phyloP scores from a whole-genome alignment of 768 basidiomycete genomes.

The Lentinula boryana region DNA sequence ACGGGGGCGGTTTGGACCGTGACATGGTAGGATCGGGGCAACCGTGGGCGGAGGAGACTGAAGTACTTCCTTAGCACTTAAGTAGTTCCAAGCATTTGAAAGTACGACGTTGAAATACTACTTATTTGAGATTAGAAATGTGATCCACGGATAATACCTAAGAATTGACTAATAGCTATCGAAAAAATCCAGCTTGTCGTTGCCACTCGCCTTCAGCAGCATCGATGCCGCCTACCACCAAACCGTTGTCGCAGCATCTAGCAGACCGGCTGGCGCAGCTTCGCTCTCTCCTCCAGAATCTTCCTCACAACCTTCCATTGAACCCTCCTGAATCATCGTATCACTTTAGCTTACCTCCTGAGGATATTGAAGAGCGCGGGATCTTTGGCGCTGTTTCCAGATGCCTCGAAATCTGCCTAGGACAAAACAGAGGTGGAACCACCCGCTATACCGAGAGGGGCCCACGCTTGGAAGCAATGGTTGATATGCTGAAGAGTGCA shows the following conservation, averaged over 20 bases:
- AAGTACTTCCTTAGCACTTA: too few species aligned
- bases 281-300: not conserved
- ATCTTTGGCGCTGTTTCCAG: not conserved
- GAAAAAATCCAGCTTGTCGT: too few species aligned
- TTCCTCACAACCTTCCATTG: not conserved
- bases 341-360: not conserved
- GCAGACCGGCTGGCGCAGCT: not conserved
- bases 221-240: too few species aligned
- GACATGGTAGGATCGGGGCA: too few species aligned
- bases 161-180: too few species aligned
- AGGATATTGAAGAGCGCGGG: slow-evolving; percentile 1
- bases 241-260: not conserved
- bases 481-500: slow-evolving; percentile 2
- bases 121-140: too few species aligned
- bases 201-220: too few species aligned
- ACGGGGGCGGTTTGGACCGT: too few species aligned
- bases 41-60: too few species aligned
- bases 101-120: too few species aligned
- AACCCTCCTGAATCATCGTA: not conserved
- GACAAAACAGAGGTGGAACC: not conserved
- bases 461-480: not conserved
- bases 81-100: too few species aligned
- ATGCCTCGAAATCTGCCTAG: slow-evolving; percentile 1
- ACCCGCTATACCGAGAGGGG: not conserved
- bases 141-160: too few species aligned